These are phyloP conservation scores for Aspergillus baeticus DNA, from an alignment of 495 filamentous ascomycete species.

Conservation along the genomic window DNA sequence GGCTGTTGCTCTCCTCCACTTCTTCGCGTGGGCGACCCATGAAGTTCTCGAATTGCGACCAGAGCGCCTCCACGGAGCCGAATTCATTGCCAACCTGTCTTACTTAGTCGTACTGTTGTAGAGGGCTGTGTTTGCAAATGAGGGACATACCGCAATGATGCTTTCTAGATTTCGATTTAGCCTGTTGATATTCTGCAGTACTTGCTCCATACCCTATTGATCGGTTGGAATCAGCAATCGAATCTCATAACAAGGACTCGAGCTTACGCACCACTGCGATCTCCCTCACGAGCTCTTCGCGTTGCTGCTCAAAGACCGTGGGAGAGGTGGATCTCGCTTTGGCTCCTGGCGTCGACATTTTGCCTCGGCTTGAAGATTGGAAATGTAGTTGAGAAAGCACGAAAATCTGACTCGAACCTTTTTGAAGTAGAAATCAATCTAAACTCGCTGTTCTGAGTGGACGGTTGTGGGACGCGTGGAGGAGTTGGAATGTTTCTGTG, in stretches of 20 bases:
- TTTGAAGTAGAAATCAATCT: background rate
- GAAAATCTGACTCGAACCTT: background rate
- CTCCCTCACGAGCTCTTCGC: slow-evolving; percentile 71
- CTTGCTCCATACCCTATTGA: slow-evolving; percentile 79
- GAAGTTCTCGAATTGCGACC: slow-evolving; percentile 95
- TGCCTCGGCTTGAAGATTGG: background rate
- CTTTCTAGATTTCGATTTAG: slow-evolving; percentile 90
- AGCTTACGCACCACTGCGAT: slow-evolving; percentile 64
- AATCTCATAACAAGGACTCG: background rate
- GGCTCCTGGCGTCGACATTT: slow-evolving; percentile 19
- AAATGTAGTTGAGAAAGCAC: background rate
- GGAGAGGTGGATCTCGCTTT: slow-evolving; percentile 25
- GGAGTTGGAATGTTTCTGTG: slow-evolving; percentile 1
- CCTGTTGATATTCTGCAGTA: slow-evolving; percentile 94
- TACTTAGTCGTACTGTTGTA: background rate
- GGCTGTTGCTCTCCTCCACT: slow-evolving; percentile 31
- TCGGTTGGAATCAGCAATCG: background rate
- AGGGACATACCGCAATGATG: slow-evolving; percentile 71
- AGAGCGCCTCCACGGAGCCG: slow-evolving; percentile 90
- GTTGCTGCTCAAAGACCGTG: slow-evolving; percentile 74
- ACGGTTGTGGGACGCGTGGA: slow-evolving; percentile 4
- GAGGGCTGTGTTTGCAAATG: background rate
- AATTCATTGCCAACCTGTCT: slow-evolving; percentile 91
- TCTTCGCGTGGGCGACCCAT: slow-evolving; percentile 75
- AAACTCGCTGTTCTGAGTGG: slow-evolving; percentile 1